Conservation (phyloP, 345 rosid species). For the Atalantia buxifolia region DNA sequence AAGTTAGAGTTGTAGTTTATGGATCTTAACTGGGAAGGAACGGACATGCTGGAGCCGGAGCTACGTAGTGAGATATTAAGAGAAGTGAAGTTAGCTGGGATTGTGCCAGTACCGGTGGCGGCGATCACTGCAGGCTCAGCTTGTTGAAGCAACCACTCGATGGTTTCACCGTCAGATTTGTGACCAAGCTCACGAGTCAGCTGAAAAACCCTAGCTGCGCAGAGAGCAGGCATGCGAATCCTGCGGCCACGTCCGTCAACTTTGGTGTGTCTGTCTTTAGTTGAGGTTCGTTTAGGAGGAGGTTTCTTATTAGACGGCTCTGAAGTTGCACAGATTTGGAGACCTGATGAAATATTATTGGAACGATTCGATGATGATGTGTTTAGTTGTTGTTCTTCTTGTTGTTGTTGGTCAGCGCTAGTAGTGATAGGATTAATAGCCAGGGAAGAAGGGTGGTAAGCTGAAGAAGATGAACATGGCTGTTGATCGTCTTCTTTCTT, state of each 20-base stretch:
- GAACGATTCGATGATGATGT: slow-evolving; percentile 29
- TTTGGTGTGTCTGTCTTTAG: slow-evolving; percentile 94
- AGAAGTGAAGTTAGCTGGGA: slow-evolving; percentile 95
- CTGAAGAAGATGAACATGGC: slow-evolving; percentile 54
- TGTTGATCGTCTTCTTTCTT: slow-evolving; percentile 61
- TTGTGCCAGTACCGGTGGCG: slow-evolving; percentile 96
- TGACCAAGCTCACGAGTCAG: slow-evolving; percentile 89
- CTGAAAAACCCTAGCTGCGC: slow-evolving; percentile 99
- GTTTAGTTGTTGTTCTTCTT: not conserved
- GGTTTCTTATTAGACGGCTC: slow-evolving; percentile 63
- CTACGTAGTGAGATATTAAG: slow-evolving; percentile 87
- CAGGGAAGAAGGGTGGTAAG: slow-evolving; percentile 49
- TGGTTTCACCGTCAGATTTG: slow-evolving; percentile 94
- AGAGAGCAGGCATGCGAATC: slow-evolving; percentile 98
- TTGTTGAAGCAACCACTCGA: slow-evolving; percentile 98
- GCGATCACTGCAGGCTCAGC: slow-evolving; percentile 97
- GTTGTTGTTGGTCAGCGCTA: not conserved
- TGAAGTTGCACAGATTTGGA: slow-evolving; percentile 24
- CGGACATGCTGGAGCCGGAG: slow-evolving; percentile 86
- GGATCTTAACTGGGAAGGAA: slow-evolving; percentile 75
- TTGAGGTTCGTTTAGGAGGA: slow-evolving; percentile 75
- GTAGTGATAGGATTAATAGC: slow-evolving; percentile 31
- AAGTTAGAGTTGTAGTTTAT: slow-evolving; percentile 59
- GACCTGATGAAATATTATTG: slow-evolving; percentile 22
- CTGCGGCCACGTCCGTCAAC: slow-evolving; percentile 96